Conservation (phyloP, 345 rosid genomes). For the Gossypium stocksii region DNA sequence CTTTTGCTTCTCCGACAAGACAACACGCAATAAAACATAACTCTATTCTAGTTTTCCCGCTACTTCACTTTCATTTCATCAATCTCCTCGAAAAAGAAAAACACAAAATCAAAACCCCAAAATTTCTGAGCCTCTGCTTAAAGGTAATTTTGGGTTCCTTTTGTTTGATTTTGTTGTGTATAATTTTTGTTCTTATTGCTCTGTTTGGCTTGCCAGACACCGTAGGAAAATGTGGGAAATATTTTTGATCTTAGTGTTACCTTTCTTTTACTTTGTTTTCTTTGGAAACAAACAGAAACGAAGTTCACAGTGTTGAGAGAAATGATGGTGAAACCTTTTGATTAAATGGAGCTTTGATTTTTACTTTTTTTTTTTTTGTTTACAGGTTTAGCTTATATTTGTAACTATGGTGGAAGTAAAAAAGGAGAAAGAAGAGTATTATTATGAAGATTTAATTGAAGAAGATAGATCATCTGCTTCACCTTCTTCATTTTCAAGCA, state of each 20-base stretch:
- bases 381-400: not conserved
- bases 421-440: not conserved
- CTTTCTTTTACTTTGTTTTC: not conserved
- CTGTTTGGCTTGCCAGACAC: constrained; percentile 6
- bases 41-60: constrained; percentile 5
- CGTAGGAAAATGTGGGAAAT: not conserved
- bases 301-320: not conserved
- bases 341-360: not conserved
- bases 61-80: constrained; percentile 3
- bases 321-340: not conserved
- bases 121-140: not conserved
- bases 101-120: not conserved
- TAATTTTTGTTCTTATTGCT: not conserved
- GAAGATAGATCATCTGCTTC: not conserved
- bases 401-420: not conserved
- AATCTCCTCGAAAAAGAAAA: not conserved
- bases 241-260: not conserved
- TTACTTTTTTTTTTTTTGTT: not conserved
- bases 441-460: not conserved
- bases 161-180: not conserved
- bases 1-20: constrained; percentile 2
- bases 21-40: not conserved
- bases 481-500: not conserved
- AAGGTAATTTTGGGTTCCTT: not conserved
- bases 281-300: not conserved